These are phyloP conservation scores for Wickerhamiella allomyrinae DNA, from an alignment of 805 yeast genomes.

Conservation along the genomic window DNA sequence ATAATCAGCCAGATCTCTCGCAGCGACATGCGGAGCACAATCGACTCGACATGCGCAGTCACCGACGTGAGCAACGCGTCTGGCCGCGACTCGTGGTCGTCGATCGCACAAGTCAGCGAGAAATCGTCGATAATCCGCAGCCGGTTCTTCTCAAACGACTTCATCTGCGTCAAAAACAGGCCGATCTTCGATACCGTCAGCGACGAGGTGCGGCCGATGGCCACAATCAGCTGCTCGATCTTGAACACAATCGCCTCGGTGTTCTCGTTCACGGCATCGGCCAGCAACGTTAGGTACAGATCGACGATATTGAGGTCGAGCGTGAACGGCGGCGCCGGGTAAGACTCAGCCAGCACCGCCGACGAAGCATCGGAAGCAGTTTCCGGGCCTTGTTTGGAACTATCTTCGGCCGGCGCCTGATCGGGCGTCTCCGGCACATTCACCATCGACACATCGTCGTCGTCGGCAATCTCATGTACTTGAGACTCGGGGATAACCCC, in stretches of 20 bases:
- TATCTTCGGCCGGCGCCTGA: constrained; percentile 5
- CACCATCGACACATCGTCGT: no score
- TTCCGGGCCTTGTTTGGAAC: neutral
- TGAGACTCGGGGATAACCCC: constrained; percentile 26
- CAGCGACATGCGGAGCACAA: constrained; percentile 66
- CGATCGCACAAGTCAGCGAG: constrained; percentile 60
- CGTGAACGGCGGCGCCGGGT: constrained; percentile 7
- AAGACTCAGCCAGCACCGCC: neutral
- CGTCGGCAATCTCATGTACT: constrained; percentile 5
- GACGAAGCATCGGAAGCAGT: no score
- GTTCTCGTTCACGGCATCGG: constrained; percentile 52
- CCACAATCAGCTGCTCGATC: constrained; percentile 59
- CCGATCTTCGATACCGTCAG: constrained; percentile 68
- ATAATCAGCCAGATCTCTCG: constrained; percentile 76
- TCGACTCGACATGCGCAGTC: constrained; percentile 61
- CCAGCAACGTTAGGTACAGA: constrained; percentile 64
- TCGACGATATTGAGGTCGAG: constrained; percentile 52
- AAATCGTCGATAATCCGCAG: constrained; percentile 80
- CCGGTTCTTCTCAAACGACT: constrained; percentile 42
- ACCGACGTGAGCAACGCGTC: constrained; percentile 47
- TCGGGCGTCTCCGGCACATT: neutral
- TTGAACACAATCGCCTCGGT: constrained; percentile 87
- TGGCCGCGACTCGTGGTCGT: constrained; percentile 49
- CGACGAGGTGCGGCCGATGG: constrained; percentile 53
- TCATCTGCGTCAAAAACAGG: constrained; percentile 71